These are phyloP conservation scores for Monosporascus sp. DNA, from an alignment of 2,329 filamentous ascomycete genomes.

Conservation along the genomic window DNA sequence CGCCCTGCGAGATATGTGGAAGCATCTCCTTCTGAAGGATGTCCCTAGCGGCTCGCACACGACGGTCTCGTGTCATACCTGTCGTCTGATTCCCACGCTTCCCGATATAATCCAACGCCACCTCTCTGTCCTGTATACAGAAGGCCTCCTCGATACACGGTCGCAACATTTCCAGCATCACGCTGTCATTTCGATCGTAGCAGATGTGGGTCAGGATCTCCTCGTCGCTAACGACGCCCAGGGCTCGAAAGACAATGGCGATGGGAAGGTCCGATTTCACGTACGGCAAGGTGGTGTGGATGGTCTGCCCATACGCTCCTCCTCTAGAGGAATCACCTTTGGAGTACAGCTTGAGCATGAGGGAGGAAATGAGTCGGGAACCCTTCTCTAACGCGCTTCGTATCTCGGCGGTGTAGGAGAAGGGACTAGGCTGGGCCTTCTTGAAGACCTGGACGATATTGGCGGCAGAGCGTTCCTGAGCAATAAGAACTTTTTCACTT, in stretches of 20 bases:
- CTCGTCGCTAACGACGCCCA: slow-evolving; percentile 94
- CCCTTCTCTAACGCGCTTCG: slow-evolving; percentile 95
- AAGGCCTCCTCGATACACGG: slow-evolving; percentile 97
- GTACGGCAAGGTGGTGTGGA: slow-evolving; percentile 87
- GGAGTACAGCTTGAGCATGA: slow-evolving; percentile 83
- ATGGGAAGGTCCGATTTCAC: slow-evolving; percentile 92
- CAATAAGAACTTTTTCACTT: slow-evolving; percentile 96
- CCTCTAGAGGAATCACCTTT: slow-evolving; percentile 78
- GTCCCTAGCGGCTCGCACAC: slow-evolving; percentile 86
- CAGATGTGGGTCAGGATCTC: slow-evolving; percentile 98
- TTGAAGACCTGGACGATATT: slow-evolving; percentile 99
- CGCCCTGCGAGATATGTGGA: slow-evolving; percentile 91
- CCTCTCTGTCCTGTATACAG: slow-evolving; percentile 90
- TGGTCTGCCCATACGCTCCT: slow-evolving; percentile 71
- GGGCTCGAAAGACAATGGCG: slow-evolving; percentile 88
- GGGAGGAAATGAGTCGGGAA: slow-evolving; percentile 86
- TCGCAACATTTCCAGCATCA: slow-evolving; percentile 96
- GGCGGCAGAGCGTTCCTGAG: slow-evolving; percentile 92
- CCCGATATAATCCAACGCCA: slow-evolving; percentile 91
- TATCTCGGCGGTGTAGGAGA: slow-evolving; percentile 91
- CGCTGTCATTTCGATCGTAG: slow-evolving; percentile 89
- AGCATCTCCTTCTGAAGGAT: slow-evolving; percentile 96
- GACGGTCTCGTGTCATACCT: slow-evolving; percentile 74
- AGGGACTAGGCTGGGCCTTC: slow-evolving; percentile 88
- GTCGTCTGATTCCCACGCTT: slow-evolving; percentile 73